phyloP scores from a whole-genome alignment of 108 stramenopile species.

The Cyclotella sp. region DNA sequence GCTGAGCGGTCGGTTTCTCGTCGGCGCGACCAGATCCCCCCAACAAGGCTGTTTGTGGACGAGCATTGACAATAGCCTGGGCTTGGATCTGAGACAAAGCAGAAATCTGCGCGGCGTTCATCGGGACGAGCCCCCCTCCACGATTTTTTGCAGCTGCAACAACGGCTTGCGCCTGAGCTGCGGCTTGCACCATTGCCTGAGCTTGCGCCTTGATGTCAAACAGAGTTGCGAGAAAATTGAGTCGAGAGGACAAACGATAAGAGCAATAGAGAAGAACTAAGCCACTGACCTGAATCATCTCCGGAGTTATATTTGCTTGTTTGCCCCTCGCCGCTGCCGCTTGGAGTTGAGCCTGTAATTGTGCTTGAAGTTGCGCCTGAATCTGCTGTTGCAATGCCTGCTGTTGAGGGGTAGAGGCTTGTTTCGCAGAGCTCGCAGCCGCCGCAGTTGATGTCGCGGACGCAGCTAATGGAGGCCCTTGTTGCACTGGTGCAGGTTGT shows the following conservation, averaged over 20 bases:
- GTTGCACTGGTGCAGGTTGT: not conserved
- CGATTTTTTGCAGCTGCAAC: conserved; percentile 86
- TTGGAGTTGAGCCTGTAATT: conserved; percentile 80
- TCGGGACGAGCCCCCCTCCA: conserved; percentile 73
- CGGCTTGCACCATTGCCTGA: conserved; percentile 90
- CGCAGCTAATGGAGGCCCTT: conserved; percentile 6
- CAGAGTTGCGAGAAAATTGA: not conserved
- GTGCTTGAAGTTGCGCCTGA: conserved; percentile 82
- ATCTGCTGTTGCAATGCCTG: conserved; percentile 83
- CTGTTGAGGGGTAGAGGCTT: conserved; percentile 38
- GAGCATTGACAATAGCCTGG: conserved; percentile 88
- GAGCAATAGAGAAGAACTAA: not conserved
- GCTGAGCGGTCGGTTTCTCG: conserved; percentile 64
- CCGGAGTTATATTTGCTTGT: conserved; percentile 87
- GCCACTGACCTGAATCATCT: conserved; percentile 73
- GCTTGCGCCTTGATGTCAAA: conserved; percentile 67
- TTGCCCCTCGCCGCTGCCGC: conserved; percentile 88
- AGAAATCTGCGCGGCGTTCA: conserved; percentile 68
- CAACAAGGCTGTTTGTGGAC: conserved; percentile 58
- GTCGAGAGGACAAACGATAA: not conserved
- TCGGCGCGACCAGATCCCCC: conserved; percentile 24
- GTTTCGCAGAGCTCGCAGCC: conserved; percentile 25
- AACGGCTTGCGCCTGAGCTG: conserved; percentile 89
- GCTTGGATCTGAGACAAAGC: conserved; percentile 85
- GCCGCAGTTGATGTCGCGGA: conserved; percentile 53